Evolutionary conservation across 352 stramenopile genomes (phyloP).

Genomic region (Pythium phragmitis): DNA sequence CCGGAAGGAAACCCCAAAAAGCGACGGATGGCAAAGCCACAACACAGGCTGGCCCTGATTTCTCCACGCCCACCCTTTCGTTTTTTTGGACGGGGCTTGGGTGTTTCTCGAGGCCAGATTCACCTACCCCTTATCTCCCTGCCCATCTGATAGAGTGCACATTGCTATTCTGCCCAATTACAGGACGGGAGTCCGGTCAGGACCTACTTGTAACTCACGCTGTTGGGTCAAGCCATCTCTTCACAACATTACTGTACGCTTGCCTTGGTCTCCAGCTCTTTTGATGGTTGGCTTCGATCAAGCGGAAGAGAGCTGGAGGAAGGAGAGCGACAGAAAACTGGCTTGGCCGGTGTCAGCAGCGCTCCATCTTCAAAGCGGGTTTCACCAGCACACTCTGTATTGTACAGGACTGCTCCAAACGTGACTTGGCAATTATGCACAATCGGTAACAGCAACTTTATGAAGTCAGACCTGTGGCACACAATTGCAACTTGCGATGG

Average conservation of each 20-base stretch:
- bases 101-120: constrained; percentile 9
- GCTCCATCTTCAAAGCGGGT: too few relatives aligned
- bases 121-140: constrained; percentile 22
- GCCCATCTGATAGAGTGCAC: background rate
- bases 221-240: constrained; percentile 15
- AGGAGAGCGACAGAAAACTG: too few relatives aligned
- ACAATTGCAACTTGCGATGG: too few relatives aligned
- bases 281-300: too few relatives aligned
- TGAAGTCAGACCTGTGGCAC: too few relatives aligned
- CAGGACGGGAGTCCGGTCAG: background rate
- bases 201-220: constrained; percentile 11
- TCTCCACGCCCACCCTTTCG: constrained; percentile 8
- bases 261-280: background rate
- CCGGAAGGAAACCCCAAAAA: background rate
- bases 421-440: too few relatives aligned
- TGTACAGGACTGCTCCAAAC: too few relatives aligned
- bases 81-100: constrained; percentile 10
- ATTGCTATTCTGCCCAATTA: background rate
- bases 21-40: background rate
- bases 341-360: too few relatives aligned
- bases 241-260: background rate
- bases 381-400: too few relatives aligned
- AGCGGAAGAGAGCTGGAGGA: background rate
- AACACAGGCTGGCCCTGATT: constrained; percentile 5
- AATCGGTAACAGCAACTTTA: too few relatives aligned